A percentile compares a stretch with the other conserved stretches of the same genome.
These are phyloP conservation scores for Geotrichum histeridarum DNA, from an alignment of 1,139 yeast species.

Conservation along the genomic window DNA sequence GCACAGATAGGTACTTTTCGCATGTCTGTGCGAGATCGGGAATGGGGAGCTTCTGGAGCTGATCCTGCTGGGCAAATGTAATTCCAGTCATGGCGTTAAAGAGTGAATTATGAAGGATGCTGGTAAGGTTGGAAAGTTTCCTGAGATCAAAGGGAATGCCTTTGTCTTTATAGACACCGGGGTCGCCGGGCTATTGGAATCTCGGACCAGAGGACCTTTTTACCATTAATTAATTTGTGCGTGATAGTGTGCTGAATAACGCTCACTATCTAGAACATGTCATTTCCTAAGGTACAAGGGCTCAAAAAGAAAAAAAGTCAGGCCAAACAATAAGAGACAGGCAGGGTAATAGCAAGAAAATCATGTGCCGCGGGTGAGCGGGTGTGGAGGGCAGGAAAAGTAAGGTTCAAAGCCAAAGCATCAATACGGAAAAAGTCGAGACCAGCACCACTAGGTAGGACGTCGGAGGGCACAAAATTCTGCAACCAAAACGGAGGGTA, in stretches of 20 bases:
- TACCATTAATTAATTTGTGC: neutral
- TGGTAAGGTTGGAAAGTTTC: neutral
- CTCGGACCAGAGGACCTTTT: conserved; percentile 2
- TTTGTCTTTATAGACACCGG: neutral
- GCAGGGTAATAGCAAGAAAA: neutral
- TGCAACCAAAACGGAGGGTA: neutral
- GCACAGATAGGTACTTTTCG: conserved; percentile 54
- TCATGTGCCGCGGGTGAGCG: conserved; percentile 2
- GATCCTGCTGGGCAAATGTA: conserved; percentile 56
- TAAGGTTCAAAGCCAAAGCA: neutral
- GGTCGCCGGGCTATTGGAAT: neutral
- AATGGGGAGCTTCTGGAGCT: conserved; percentile 64
- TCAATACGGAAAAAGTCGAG: neutral
- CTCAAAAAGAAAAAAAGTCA: neutral
- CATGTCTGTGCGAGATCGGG: conserved; percentile 69
- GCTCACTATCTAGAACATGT: neutral
- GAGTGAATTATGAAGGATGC: neutral
- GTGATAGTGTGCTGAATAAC: neutral
- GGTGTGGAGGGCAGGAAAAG: neutral
- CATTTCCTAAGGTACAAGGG: no score
- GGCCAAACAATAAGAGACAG: neutral
- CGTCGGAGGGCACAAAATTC: neutral
- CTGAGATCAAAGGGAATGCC: neutral
- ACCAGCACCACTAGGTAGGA: neutral
- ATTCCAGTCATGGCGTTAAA: conserved; percentile 16